Percentiles rank a stretch among this genome's conserved stretches.
These are phyloP conservation scores for Globisporangium cystogenes DNA, from an alignment of 352 stramenopile genomes.

Conservation along the genomic window DNA sequence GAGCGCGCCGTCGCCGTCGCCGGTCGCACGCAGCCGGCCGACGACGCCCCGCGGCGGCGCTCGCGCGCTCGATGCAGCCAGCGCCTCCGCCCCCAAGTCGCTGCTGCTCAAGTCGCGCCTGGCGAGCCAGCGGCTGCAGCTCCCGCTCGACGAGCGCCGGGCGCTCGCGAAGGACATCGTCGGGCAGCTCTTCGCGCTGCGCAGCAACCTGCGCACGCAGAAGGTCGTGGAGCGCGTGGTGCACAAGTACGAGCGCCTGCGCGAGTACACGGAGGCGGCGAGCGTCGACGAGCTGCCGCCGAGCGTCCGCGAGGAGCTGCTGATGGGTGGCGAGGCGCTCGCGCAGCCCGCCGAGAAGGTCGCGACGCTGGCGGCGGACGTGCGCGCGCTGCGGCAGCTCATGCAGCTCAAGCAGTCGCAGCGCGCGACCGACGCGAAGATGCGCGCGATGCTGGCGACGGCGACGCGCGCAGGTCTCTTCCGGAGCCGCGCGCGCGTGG, in stretches of 20 bases:
- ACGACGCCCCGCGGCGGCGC: constrained; percentile 4
- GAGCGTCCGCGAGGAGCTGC: constrained; percentile 38
- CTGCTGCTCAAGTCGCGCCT: constrained; percentile 54
- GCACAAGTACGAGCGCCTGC: constrained; percentile 62
- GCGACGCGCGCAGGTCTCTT: constrained; percentile 41
- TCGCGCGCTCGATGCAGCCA: background rate
- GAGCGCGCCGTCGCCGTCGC: constrained; percentile 12
- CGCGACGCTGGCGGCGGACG: constrained; percentile 55
- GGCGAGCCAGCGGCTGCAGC: constrained; percentile 19
- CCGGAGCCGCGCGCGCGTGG: constrained; percentile 34
- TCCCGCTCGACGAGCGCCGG: constrained; percentile 34
- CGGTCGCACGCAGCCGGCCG: constrained; percentile 6
- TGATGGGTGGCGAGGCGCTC: constrained; percentile 8
- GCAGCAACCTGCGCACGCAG: constrained; percentile 42
- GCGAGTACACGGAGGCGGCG: constrained; percentile 39
- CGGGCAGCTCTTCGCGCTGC: constrained; percentile 28
- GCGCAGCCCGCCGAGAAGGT: constrained; percentile 23
- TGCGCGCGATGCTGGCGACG: constrained; percentile 29
- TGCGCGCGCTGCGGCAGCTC: constrained; percentile 67
- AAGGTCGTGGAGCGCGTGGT: constrained; percentile 59
- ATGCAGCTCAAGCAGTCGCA: constrained; percentile 58
- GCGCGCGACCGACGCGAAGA: constrained; percentile 18
- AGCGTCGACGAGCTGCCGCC: constrained; percentile 47
- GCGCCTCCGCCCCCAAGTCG: constrained; percentile 19
- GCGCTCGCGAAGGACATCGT: constrained; percentile 57